Base-by-base conservation (phyloP, 768 basidiomycete species). In the Hypsizygus marmoreus region DNA sequence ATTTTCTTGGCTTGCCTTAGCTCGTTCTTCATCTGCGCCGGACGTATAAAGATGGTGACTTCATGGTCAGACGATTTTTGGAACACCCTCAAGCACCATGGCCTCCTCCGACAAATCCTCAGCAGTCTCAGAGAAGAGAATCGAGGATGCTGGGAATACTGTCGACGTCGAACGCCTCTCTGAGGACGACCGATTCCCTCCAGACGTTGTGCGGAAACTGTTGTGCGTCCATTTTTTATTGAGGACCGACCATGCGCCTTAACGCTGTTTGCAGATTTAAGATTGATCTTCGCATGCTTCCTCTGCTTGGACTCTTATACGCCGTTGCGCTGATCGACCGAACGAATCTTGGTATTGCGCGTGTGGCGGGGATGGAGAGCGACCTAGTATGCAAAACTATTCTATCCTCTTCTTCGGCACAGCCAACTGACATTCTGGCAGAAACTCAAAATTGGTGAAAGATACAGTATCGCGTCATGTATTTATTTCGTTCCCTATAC, bases 401-500 rank as follows among this genome's bases (percentile, higher is more conserved):
- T 23, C 17, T 33, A 19, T 34, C 24, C 4, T 12, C n/a, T 0
- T 31, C 13, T 24, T 10, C 4, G 6, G 16, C 6, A 16, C 17
- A 14, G 26, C n/a, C 24, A 11, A 13, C 20, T 11, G 16, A 39
- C 5, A 1, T 23, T 19, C 30, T 0, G 24, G 14, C 41, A 70
- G 70, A 48, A 58, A 47, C 55, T 70, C 14, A 42, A 51, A 11
- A 51, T 63, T 22, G 68, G 67, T 6, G 50, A 55, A 11, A 61
- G 74, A 38, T 74, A 61, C 53, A 73, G 67, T 40, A 67, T 73
- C 31, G 67, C 65, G 2, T 69, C 68, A 16, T 70, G 65, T 36
- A 42, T 74, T 6, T 74, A 72, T 43, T 74, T 74, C 45, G 62
- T 73, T 10, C 74, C 73, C 3, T 76, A 74, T 45, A 69, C 71